A percentile compares a stretch with the other conserved stretches of the same genome.
Evolutionary conservation across 78 protist genomes (phyloP).

Genomic region (Reticulomyxa filosa): DNA sequence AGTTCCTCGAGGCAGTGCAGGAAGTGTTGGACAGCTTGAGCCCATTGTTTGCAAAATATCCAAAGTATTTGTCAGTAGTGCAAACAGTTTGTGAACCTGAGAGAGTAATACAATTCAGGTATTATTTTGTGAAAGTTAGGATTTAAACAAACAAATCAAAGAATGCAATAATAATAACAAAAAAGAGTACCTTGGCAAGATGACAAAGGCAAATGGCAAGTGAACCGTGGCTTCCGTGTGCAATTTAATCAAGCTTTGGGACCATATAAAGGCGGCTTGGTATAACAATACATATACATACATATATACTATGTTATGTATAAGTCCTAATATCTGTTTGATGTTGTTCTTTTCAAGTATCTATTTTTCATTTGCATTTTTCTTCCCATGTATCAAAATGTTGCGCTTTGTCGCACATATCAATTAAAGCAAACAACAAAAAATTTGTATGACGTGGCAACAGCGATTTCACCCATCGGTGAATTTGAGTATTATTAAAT

Average conservation of each 20-base stretch:
- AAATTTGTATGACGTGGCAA: no score
- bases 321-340: no score
- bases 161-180: constrained; percentile 17
- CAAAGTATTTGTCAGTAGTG: constrained; percentile 9
- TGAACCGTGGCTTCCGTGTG: constrained; percentile 51
- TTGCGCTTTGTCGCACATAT: no score
- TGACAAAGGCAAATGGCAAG: constrained; percentile 17
- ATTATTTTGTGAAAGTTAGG: not conserved
- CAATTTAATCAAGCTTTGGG: constrained; percentile 42
- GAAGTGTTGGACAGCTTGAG: constrained; percentile 5
- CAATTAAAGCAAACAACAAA: no score
- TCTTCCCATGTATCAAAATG: no score
- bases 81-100: constrained; percentile 34
- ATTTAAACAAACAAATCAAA: not conserved
- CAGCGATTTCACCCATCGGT: constrained; percentile 54
- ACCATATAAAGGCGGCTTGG: constrained; percentile 59
- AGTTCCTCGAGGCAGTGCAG: not conserved
- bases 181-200: constrained; percentile 49
- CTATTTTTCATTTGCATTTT: no score
- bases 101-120: constrained; percentile 8
- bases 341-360: no score
- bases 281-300: no score
- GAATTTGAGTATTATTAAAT: constrained; percentile 34
- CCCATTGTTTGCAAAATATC: constrained; percentile 18
- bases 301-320: no score